These are phyloP conservation scores for Solanum peruvianum DNA, from an alignment of 257 asterid species.

Conservation along the genomic window DNA sequence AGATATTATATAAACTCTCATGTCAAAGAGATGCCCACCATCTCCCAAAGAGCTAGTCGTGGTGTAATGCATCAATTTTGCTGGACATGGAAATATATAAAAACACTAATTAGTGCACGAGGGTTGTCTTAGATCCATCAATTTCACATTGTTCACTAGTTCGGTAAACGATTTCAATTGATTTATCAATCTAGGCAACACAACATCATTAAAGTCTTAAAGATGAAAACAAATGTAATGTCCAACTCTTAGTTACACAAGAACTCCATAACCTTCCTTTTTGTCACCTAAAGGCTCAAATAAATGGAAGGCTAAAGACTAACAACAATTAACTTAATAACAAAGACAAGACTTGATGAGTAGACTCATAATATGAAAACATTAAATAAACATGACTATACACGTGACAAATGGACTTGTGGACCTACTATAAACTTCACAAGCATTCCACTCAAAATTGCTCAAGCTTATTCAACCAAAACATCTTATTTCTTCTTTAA, in stretches of 20 bases:
- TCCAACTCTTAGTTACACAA: no score
- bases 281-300: no score
- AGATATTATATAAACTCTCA: neutral
- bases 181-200: neutral
- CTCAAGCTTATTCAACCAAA: neutral
- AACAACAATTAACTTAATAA: no score
- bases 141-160: neutral
- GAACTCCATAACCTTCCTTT: no score
- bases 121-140: neutral
- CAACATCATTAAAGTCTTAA: neutral
- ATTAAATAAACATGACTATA: neutral
- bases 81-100: neutral
- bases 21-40: neutral
- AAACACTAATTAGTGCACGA: neutral
- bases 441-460: neutral
- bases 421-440: neutral
- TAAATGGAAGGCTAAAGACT: no score
- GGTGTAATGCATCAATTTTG: neutral
- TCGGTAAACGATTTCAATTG: neutral
- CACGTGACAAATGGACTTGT: neutral
- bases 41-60: neutral
- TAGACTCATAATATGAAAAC: neutral
- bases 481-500: neutral
- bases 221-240: no score
- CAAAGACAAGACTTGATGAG: no score